A percentile compares a stretch with the other conserved stretches of the same genome.
These are phyloP conservation scores for Thermomyces lanuginosus DNA, from an alignment of 2,329 filamentous ascomycete species.

Conservation along the genomic window DNA sequence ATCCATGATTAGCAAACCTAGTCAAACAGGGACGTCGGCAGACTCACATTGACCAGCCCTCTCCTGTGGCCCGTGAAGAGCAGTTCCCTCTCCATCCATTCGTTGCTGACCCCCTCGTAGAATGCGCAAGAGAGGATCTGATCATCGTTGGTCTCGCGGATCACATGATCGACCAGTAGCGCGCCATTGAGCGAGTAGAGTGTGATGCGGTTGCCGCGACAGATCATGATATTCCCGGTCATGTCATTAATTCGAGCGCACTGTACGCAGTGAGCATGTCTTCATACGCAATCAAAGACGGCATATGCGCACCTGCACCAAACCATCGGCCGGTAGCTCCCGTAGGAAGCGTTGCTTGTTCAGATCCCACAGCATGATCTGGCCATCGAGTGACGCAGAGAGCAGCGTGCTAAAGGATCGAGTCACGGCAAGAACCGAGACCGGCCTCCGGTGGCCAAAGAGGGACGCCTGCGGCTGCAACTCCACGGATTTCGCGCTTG, in stretches of 20 bases:
- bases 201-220: constrained; percentile 55
- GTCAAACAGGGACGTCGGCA: not conserved
- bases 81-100: constrained; percentile 77
- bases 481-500: constrained; percentile 54
- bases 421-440: constrained; percentile 68
- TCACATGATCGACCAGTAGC: constrained; percentile 62
- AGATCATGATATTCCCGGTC: constrained; percentile 76
- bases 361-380: constrained; percentile 82
- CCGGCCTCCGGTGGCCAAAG: constrained; percentile 76
- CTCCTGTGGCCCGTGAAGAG: constrained; percentile 77
- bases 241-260: constrained; percentile 80
- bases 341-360: constrained; percentile 79
- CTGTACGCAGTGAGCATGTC: constrained; percentile 31
- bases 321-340: constrained; percentile 44
- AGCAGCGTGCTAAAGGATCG: constrained; percentile 78
- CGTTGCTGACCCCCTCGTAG: constrained; percentile 78
- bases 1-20: constrained; percentile 9
- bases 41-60: constrained; percentile 57
- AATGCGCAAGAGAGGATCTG: constrained; percentile 70
- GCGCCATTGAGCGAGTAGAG: constrained; percentile 82
- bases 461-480: constrained; percentile 62
- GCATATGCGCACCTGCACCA: constrained; percentile 27
- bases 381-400: constrained; percentile 65
- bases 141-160: constrained; percentile 58
- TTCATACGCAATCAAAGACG: not conserved